Conservation (phyloP, 805 yeast genomes). For the Alloascoidea africana region DNA sequence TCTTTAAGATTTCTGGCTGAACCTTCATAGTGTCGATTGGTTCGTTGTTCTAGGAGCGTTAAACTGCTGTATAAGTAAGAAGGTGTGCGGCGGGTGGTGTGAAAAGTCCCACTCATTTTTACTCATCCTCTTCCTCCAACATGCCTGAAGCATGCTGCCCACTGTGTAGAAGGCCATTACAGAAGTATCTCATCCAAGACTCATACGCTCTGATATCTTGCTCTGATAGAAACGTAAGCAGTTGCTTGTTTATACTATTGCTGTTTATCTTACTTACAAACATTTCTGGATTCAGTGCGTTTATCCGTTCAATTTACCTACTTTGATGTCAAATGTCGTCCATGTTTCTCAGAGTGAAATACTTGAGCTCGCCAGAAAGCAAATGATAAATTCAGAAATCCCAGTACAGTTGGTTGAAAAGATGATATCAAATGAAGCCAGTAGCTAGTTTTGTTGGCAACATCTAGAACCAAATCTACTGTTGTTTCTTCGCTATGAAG, state of each 20-base stretch:
- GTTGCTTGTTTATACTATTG: background rate
- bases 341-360: background rate
- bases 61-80: background rate
- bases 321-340: background rate
- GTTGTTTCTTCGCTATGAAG: too few species aligned
- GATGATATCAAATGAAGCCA: too few species aligned
- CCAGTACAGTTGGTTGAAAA: background rate
- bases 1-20: slow-evolving; percentile 44
- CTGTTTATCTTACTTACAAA: background rate
- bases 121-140: background rate
- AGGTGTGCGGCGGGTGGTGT: background rate
- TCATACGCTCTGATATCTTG: background rate
- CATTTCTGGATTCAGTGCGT: background rate
- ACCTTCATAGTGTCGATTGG: slow-evolving; percentile 29
- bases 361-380: background rate
- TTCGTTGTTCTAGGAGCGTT: background rate
- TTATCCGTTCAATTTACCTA: background rate
- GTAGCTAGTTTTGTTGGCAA: too few species aligned
- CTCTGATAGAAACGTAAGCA: background rate
- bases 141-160: background rate
- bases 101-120: background rate
- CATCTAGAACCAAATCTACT: too few species aligned
- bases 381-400: background rate
- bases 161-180: background rate
- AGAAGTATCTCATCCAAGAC: background rate